phyloP scores from a whole-genome alignment of 2,329 filamentous ascomycete genomes.

The Trichoderma lentiforme region DNA sequence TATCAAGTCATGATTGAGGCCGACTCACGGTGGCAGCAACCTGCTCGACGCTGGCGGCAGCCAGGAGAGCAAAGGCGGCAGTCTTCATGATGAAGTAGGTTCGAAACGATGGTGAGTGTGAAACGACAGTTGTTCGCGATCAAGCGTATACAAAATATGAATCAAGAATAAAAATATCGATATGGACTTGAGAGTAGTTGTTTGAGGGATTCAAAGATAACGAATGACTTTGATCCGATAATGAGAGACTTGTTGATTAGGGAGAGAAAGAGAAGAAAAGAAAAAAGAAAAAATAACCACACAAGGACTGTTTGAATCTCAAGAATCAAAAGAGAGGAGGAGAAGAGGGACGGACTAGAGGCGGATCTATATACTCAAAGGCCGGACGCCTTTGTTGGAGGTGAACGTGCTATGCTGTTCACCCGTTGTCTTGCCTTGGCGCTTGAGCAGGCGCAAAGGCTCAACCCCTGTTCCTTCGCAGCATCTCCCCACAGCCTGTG shows the following conservation, averaged over 20 bases:
- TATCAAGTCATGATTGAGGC: not conserved
- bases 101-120: constrained; percentile 16
- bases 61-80: constrained; percentile 43
- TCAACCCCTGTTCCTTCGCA: not conserved
- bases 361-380: constrained; percentile 30
- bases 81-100: constrained; percentile 48
- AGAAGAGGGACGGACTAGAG: not conserved
- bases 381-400: not conserved
- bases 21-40: constrained; percentile 44
- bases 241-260: constrained; percentile 20
- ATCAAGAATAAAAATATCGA: constrained; percentile 23
- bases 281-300: constrained; percentile 5
- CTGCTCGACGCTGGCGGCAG: constrained; percentile 50
- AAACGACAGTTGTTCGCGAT: not conserved
- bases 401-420: not conserved
- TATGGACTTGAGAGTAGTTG: constrained; percentile 26
- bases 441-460: constrained; percentile 8
- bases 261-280: not conserved
- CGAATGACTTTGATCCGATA: constrained; percentile 52
- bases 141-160: constrained; percentile 18
- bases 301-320: constrained; percentile 10
- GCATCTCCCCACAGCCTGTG: not conserved
- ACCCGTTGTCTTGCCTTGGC: not conserved
- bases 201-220: constrained; percentile 45
- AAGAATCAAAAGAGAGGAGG: not conserved